Percentiles rank a stretch among this genome's conserved stretches.
These are phyloP conservation scores for Leccinum variabile DNA, from an alignment of 1,284 basidiomycete genomes.

Conservation along the genomic window DNA sequence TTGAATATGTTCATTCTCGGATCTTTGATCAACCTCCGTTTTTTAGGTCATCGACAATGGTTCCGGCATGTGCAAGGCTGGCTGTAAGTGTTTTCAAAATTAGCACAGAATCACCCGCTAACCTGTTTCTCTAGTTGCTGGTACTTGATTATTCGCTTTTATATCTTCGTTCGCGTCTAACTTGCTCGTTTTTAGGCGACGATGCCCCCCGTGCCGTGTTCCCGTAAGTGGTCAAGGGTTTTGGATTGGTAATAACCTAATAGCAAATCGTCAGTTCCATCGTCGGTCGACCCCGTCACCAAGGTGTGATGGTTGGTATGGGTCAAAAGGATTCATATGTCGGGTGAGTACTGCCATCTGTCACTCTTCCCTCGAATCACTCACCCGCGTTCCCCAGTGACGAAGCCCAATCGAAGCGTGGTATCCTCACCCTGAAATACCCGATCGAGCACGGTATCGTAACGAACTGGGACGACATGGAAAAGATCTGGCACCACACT, in stretches of 20 bases:
- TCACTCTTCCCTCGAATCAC: background rate
- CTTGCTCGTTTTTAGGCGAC: conserved; percentile 49
- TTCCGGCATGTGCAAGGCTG: conserved; percentile 75
- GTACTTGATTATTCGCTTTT: conserved; percentile 9
- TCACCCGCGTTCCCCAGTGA: conserved; percentile 47
- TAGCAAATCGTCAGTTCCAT: conserved; percentile 55
- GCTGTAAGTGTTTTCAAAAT: conserved; percentile 38
- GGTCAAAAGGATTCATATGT: conserved; percentile 82
- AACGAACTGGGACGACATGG: conserved; percentile 95
- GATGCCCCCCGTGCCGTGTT: conserved; percentile 78
- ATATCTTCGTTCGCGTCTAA: conserved; percentile 10
- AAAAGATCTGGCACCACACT: conserved; percentile 90
- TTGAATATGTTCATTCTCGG: background rate
- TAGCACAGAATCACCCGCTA: conserved; percentile 3
- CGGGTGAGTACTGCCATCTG: conserved; percentile 44
- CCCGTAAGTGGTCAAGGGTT: conserved; percentile 45
- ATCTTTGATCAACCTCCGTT: background rate
- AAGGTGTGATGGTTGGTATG: conserved; percentile 86
- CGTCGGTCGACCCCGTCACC: conserved; percentile 84
- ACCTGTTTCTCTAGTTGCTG: conserved; percentile 25
- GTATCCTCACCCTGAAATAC: conserved; percentile 87
- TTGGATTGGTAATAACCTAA: conserved; percentile 13
- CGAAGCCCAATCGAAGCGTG: conserved; percentile 90
- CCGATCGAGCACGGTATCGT: conserved; percentile 80
- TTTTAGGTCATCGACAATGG: conserved; percentile 60